A percentile compares a stretch with the other conserved stretches of the same genome.
phyloP scores from a whole-genome alignment of 2,329 filamentous ascomycete species.

The Dothideomycetes sp. region DNA sequence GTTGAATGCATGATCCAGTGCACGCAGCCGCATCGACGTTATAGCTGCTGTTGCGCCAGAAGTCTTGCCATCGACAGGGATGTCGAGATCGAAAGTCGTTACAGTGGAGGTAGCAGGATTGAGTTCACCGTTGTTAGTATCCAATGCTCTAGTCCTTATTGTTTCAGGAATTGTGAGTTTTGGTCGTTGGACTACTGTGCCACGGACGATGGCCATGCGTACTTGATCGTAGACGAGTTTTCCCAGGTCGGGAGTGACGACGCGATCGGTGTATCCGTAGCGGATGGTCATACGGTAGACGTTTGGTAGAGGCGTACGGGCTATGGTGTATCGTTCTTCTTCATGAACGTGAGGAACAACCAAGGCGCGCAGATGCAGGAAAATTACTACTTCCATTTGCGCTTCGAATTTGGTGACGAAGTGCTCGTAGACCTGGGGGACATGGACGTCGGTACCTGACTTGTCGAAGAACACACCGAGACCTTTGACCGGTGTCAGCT shows the following conservation, averaged over 20 bases:
- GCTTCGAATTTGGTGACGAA: constrained; percentile 21
- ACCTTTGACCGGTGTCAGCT: constrained; percentile 39
- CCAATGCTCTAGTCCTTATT: background rate
- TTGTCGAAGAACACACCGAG: constrained; percentile 74
- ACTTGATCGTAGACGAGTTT: constrained; percentile 20
- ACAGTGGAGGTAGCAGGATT: background rate
- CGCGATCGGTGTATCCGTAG: constrained; percentile 20
- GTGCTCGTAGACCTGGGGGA: constrained; percentile 25
- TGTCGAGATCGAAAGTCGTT: background rate
- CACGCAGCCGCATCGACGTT: constrained; percentile 11
- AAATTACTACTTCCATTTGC: constrained; percentile 18
- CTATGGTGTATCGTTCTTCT: constrained; percentile 19
- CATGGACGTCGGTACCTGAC: constrained; percentile 53
- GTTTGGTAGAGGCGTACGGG: constrained; percentile 16
- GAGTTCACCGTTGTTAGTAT: background rate
- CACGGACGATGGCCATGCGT: constrained; percentile 15
- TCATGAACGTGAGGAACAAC: constrained; percentile 16
- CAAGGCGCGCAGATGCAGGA: constrained; percentile 21
- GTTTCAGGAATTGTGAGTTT: background rate
- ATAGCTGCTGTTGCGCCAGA: background rate
- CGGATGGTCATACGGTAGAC: constrained; percentile 20
- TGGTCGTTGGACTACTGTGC: constrained; percentile 3
- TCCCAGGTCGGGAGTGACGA: constrained; percentile 20
- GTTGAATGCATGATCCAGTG: constrained; percentile 17
- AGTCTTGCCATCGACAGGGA: background rate